Base-by-base conservation (phyloP, 2,329 filamentous ascomycete species). In the Xenoacremonium recifei region DNA sequence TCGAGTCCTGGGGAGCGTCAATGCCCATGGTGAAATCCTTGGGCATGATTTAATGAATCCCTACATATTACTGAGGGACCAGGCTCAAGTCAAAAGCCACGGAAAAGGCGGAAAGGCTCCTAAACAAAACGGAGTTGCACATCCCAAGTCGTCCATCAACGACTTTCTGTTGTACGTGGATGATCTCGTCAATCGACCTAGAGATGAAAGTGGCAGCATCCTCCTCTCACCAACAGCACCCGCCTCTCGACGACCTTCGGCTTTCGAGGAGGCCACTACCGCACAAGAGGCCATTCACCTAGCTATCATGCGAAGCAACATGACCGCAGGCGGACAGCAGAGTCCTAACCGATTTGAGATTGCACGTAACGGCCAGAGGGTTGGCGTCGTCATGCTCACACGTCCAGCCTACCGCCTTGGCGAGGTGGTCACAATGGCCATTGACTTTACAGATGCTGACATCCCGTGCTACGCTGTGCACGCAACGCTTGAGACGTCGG, bases 341-440 rank as follows among this genome's bases (percentile, higher is more conserved):
- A 91, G 87, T 59, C 80, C 85, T n/a, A 96, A 96, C 58, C 84
- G 90, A 29, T 99, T 97, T 62, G 91, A 96, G 61, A 97, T 99
- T 61, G 85, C 92, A 11, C 86, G 92, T 12, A 91, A 90, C 58
- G 91, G 91, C n/a, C 84, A 84, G 42, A 84, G 84, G n/a, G 91
- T 99, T 11, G 92, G 88, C 3, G 89, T 95, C 5, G 81, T 99
- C 41, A 90, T 91, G 67, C 77, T 99, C 21, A 87, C 91, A 5
- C 83, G 93, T 9, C 89, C 93, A 0, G 84, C 91, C 1, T 96
- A 95, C 69, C 80, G 91, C 33, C 74, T 99, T 1, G 93, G 93
- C 44, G 93, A 99, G 65, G 84, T 85, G 0, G 82, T 97, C 33
- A 88, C 83, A 11, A 85, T 89, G 53, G 86, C 84, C 1, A 80